phyloP scores from a whole-genome alignment of 306 rosid species.

The Prunus mira region DNA sequence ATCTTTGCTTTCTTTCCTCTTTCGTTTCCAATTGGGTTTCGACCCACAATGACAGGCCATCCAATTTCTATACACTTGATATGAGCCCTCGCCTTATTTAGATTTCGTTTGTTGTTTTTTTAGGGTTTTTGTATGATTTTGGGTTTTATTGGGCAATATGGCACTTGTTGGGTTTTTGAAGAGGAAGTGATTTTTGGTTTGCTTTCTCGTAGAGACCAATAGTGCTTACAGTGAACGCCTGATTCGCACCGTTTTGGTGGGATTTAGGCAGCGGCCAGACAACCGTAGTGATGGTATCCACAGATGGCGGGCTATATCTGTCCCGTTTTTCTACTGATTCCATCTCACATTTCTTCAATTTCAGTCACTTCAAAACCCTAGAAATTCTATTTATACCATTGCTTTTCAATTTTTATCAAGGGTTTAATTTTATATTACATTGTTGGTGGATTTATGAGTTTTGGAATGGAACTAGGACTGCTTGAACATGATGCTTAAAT shows the following conservation, averaged over 20 bases:
- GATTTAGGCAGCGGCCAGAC: constrained; percentile 84
- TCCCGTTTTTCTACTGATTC: constrained; percentile 63
- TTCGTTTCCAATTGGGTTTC: constrained; percentile 7
- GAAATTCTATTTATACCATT: background rate
- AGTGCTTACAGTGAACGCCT: constrained; percentile 58
- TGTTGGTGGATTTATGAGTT: background rate
- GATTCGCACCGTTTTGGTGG: constrained; percentile 21
- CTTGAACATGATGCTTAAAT: background rate
- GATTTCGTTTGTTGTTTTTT: background rate
- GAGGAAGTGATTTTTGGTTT: constrained; percentile 23
- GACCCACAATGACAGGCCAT: constrained; percentile 44
- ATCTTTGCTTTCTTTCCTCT: background rate
- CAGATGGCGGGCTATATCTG: constrained; percentile 48
- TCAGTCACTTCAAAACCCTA: background rate
- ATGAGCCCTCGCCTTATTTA: constrained; percentile 48
- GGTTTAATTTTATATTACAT: background rate
- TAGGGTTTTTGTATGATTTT: background rate
- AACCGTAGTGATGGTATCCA: constrained; percentile 93
- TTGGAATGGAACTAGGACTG: background rate
- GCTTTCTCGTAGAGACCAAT: constrained; percentile 34
- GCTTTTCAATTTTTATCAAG: background rate
- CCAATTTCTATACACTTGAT: constrained; percentile 56
- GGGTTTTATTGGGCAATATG: background rate
- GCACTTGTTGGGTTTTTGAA: constrained; percentile 35
- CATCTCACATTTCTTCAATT: constrained; percentile 47